These are phyloP conservation scores for Russula lepida DNA, from an alignment of 768 basidiomycete species.

Conservation along the genomic window DNA sequence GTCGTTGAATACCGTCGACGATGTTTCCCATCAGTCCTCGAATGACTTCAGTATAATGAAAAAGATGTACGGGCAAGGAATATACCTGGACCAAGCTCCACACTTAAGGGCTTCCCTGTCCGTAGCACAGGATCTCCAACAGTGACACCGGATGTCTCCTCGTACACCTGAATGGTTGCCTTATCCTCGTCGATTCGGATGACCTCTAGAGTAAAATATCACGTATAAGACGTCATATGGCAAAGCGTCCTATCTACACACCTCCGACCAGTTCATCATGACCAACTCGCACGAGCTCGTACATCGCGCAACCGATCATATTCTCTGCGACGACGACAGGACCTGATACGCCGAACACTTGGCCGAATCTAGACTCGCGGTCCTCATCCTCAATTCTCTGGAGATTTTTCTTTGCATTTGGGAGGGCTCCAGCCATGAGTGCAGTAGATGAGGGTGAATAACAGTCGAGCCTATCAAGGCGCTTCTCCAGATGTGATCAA, in stretches of 20 bases:
- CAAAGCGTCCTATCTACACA: conserved; percentile 30
- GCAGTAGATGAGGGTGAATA: not conserved
- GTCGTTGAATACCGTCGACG: conserved; percentile 94
- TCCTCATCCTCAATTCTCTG: conserved; percentile 89
- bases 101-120: conserved; percentile 95
- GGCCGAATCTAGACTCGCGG: conserved; percentile 75
- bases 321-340: conserved; percentile 97
- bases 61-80: conserved; percentile 20
- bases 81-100: conserved; percentile 92
- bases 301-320: conserved; percentile 95
- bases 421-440: conserved; percentile 85
- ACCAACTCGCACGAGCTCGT: conserved; percentile 95
- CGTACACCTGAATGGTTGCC: conserved; percentile 98
- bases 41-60: conserved; percentile 2
- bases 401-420: conserved; percentile 82
- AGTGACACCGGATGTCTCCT: conserved; percentile 98
- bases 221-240: not conserved
- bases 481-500: not conserved
- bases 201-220: conserved; percentile 63
- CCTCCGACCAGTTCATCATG: conserved; percentile 98
- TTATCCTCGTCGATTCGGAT: conserved; percentile 98
- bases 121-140: conserved; percentile 97
- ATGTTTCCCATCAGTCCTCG: conserved; percentile 98
- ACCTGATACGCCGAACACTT: conserved; percentile 93
- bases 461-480: not conserved